Conservation (phyloP, 208 protist genomes). For the Trypanosoma grayi region DNA sequence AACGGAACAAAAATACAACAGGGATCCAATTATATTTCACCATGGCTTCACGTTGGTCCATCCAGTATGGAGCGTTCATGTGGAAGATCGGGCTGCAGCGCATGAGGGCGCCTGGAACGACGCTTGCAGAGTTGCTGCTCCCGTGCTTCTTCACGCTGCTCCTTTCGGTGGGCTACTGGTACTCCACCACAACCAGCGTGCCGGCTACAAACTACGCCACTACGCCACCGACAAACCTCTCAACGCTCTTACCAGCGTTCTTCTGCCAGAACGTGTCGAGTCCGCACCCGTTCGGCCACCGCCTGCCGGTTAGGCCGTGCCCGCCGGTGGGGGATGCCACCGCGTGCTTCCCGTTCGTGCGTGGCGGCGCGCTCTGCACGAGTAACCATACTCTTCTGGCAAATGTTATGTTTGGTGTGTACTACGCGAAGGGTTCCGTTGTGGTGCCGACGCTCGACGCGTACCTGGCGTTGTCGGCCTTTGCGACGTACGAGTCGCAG, state of each 20-base stretch:
- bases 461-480: conserved; percentile 52
- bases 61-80: conserved; percentile 67
- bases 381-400: conserved; percentile 2
- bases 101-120: conserved; percentile 47
- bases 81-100: conserved; percentile 65
- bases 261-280: conserved; percentile 26
- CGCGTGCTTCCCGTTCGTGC: conserved; percentile 30
- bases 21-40: too few species aligned
- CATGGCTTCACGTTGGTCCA: conserved; percentile 32
- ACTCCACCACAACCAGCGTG: conserved; percentile 23
- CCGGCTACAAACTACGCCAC: conserved; percentile 29
- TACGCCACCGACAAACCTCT: conserved; percentile 4
- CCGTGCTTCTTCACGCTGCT: conserved; percentile 64
- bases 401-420: conserved; percentile 34
- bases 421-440: conserved; percentile 35
- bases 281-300: not conserved
- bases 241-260: conserved; percentile 18
- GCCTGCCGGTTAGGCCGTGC: conserved; percentile 13
- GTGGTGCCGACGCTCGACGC: conserved; percentile 46
- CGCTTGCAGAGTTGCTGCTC: conserved; percentile 56
- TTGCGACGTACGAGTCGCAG: conserved; percentile 34
- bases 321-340: conserved; percentile 33
- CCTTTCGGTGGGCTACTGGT: conserved; percentile 57
- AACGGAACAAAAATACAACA: conserved; percentile 1
- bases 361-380: conserved; percentile 19